A percentile compares a stretch with the other conserved stretches of the same genome.
Evolutionary conservation across 108 stramenopile genomes (phyloP).

Genomic region (Skeletonema costatum): DNA sequence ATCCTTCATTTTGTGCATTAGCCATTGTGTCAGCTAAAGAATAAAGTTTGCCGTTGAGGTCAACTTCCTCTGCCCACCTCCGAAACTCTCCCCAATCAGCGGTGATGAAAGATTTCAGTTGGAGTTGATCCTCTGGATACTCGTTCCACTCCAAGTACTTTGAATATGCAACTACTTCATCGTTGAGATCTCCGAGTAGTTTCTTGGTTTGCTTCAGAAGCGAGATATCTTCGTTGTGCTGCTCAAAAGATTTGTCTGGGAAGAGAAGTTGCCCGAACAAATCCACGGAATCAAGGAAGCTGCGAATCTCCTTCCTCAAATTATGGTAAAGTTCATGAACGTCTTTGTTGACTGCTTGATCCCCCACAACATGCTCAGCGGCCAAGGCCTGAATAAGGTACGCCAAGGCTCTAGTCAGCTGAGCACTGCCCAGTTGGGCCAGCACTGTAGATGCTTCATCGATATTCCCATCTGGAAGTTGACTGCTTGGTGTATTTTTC

Average conservation of each 20-base stretch:
- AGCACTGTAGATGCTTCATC: conserved; percentile 20
- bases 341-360: conserved; percentile 11
- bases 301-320: conserved; percentile 46
- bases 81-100: conserved; percentile 35
- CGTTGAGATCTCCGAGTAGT: conserved; percentile 49
- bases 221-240: conserved; percentile 10
- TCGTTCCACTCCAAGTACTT: conserved; percentile 37
- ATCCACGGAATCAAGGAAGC: conserved; percentile 45
- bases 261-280: conserved; percentile 43
- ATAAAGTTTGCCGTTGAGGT: conserved; percentile 25
- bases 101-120: conserved; percentile 11
- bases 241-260: neutral
- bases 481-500: conserved; percentile 12
- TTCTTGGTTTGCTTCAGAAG: conserved; percentile 19
- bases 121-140: conserved; percentile 29
- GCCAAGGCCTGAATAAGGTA: conserved; percentile 23
- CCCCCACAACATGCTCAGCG: conserved; percentile 27
- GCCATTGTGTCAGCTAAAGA: conserved; percentile 27
- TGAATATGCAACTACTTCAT: conserved; percentile 39
- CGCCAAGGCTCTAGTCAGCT: conserved; percentile 20
- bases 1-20: neutral
- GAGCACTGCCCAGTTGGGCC: conserved; percentile 27
- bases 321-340: conserved; percentile 51
- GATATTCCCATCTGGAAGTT: conserved; percentile 32
- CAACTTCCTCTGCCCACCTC: conserved; percentile 39